Base-by-base conservation (phyloP, 2,329 filamentous ascomycete genomes). In the Clarireedia paspali region DNA sequence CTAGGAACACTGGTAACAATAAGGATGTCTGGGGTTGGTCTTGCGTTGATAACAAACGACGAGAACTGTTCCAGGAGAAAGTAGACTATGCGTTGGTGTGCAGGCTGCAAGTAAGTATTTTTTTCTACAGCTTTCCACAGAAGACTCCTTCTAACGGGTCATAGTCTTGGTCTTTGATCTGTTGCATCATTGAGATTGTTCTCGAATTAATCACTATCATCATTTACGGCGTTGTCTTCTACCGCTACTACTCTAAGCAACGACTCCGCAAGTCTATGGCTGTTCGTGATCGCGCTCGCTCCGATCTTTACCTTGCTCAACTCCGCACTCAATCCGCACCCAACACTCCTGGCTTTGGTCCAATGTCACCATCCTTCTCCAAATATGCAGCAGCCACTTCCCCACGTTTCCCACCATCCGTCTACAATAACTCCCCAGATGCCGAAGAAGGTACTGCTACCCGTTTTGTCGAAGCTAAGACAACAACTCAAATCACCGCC, bases 1-100 rank as follows among this genome's bases (percentile, higher is more conserved):
- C 84, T 56, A 88, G 86, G 70, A 81, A 83, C 66, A 88, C 80
- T 68, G 83, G 82, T 68, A 75, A 82, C 62, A 88, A 88, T 67
- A 84, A 96, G 72, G 94, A 99, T 72, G 82, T 99, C 72, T 99
- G 94, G 94, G 91, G 92, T 58, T 99, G 94, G 94, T 84, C 90
- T n/a, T 99, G 94, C 72, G 87, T 91, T 56, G 81, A 95, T 67
- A 97, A 96, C 71, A 83, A 85, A 62, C 85, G 92, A 59, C 76
- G 85, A 55, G 74, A 90, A 50, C 75, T 96, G 53, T 97, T 92
- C 71, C 70, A 83, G 59, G 77, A 91, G 56, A 85, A 94, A 66
- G 82, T 99, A 64, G 80, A 94, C 73, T 99, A 97, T 73, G 83
- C 83, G 26, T 85, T 99, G 50, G 81, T 97, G 63, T 99, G 94